phyloP scores from a whole-genome alignment of 179 eudicot species.

The Spergularia azorica region DNA sequence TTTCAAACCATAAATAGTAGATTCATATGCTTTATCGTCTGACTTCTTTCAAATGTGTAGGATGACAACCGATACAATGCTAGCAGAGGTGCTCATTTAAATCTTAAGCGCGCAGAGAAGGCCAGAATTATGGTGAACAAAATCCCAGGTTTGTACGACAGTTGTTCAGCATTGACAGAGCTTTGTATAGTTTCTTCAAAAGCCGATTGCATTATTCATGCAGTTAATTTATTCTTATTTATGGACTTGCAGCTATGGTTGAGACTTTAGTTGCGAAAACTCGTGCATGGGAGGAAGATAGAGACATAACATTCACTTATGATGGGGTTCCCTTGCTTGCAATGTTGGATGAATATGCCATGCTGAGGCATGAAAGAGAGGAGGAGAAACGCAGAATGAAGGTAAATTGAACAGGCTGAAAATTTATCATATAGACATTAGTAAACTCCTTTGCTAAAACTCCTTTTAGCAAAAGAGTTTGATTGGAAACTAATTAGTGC shows the following conservation, averaged over 20 bases:
- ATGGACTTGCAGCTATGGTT: slow-evolving; percentile 43
- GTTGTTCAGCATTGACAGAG: neutral
- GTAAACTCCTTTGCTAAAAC: neutral
- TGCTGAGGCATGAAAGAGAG: slow-evolving; percentile 58
- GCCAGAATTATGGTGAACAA: slow-evolving; percentile 85
- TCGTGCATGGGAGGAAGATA: slow-evolving; percentile 53
- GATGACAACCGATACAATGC: slow-evolving; percentile 95
- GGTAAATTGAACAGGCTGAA: slow-evolving; percentile 33
- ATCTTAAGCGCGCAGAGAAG: slow-evolving; percentile 96
- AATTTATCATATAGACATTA: neutral
- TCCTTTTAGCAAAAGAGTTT: too few relatives aligned
- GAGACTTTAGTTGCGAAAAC: slow-evolving; percentile 52
- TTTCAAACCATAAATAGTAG: neutral
- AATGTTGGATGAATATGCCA: slow-evolving; percentile 56
- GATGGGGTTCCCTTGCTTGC: slow-evolving; percentile 60
- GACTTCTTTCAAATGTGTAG: slow-evolving; percentile 47
- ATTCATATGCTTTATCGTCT: slow-evolving; percentile 4
- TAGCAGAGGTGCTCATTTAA: slow-evolving; percentile 91
- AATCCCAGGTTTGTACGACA: slow-evolving; percentile 70
- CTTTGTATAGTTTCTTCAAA: neutral
- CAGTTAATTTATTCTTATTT: slow-evolving; percentile 12
- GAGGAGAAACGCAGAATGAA: slow-evolving; percentile 50
- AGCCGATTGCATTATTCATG: neutral
- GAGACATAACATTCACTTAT: slow-evolving; percentile 46
- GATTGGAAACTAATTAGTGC: too few relatives aligned